Percentiles rank a stretch among this genome's conserved stretches.
Conservation (phyloP, 192 early-diverging fungal genomes). For the Coemansia sp. region DNA sequence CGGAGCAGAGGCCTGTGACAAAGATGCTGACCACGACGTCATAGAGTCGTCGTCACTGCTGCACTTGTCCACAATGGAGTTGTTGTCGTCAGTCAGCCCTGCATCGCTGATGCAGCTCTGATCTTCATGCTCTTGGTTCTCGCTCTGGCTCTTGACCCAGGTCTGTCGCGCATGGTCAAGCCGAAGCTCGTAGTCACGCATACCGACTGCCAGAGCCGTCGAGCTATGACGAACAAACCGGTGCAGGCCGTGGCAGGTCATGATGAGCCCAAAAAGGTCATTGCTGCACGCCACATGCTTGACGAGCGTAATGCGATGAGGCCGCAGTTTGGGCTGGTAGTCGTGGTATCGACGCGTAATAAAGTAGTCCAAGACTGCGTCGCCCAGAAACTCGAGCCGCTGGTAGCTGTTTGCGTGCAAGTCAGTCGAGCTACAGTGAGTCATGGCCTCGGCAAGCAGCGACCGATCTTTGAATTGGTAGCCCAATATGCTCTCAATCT, state of each 20-base stretch:
- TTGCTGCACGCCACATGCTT: constrained; percentile 89
- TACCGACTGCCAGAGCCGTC: constrained; percentile 51
- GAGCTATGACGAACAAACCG: constrained; percentile 66
- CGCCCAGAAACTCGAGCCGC: constrained; percentile 87
- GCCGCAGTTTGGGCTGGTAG: constrained; percentile 61
- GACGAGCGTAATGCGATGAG: constrained; percentile 78
- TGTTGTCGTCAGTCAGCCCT: constrained; percentile 1
- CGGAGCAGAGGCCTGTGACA: not conserved
- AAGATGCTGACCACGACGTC: not conserved
- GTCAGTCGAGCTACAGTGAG: constrained; percentile 71
- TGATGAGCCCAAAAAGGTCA: constrained; percentile 70
- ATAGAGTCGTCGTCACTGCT: not conserved
- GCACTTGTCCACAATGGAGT: not conserved
- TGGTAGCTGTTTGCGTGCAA: constrained; percentile 71
- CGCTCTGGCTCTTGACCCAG: constrained; percentile 13
- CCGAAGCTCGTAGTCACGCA: constrained; percentile 56
- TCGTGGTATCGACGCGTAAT: constrained; percentile 71
- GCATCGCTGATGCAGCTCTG: not conserved
- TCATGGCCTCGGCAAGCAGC: constrained; percentile 76
- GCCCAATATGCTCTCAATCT: constrained; percentile 38
- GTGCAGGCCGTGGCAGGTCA: constrained; percentile 64
- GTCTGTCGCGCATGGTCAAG: constrained; percentile 39
- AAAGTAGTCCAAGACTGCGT: constrained; percentile 78
- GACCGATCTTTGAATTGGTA: constrained; percentile 69
- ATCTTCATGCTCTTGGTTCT: not conserved